These are phyloP conservation scores for Tulasnella sp. DNA, from an alignment of 768 basidiomycete species.

Conservation along the genomic window DNA sequence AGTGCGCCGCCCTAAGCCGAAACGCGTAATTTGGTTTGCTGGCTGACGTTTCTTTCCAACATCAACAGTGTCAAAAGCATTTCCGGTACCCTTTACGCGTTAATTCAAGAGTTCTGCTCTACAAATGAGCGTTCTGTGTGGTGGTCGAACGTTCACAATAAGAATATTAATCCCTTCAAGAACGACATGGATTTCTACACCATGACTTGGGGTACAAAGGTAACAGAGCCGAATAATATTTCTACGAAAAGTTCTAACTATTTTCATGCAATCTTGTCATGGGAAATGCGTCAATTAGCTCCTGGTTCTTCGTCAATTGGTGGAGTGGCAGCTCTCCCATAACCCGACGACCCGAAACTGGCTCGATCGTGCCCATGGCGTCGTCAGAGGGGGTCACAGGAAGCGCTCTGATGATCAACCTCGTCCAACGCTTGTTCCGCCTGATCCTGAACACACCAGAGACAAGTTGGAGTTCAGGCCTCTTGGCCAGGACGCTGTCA, in stretches of 20 bases:
- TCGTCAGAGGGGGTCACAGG: conserved; percentile 81
- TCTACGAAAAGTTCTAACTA: conserved; percentile 10
- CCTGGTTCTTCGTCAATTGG: conserved; percentile 78
- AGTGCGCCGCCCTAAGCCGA: conserved; percentile 27
- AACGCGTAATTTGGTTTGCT: conserved; percentile 28
- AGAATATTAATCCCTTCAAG: conserved; percentile 75
- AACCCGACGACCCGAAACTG: conserved; percentile 66
- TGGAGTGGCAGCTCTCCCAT: conserved; percentile 80
- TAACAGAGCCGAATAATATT: conserved; percentile 40
- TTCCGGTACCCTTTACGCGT: conserved; percentile 68
- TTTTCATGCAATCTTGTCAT: not conserved
- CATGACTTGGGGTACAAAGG: conserved; percentile 82
- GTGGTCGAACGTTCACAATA: conserved; percentile 71
- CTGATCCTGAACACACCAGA: conserved; percentile 66
- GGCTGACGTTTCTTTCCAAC: conserved; percentile 40
- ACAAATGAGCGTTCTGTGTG: conserved; percentile 67
- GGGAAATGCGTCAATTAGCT: conserved; percentile 54
- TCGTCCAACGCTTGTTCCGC: conserved; percentile 48
- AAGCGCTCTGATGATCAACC: conserved; percentile 67
- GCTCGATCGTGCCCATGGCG: conserved; percentile 87
- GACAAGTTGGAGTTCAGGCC: conserved; percentile 68
- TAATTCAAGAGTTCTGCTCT: conserved; percentile 53
- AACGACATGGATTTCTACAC: conserved; percentile 76
- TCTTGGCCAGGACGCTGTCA: conserved; percentile 72
- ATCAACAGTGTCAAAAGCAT: conserved; percentile 74